These are phyloP conservation scores for Stephanodiscus triporus DNA, from an alignment of 108 stramenopile genomes.

Conservation along the genomic window DNA sequence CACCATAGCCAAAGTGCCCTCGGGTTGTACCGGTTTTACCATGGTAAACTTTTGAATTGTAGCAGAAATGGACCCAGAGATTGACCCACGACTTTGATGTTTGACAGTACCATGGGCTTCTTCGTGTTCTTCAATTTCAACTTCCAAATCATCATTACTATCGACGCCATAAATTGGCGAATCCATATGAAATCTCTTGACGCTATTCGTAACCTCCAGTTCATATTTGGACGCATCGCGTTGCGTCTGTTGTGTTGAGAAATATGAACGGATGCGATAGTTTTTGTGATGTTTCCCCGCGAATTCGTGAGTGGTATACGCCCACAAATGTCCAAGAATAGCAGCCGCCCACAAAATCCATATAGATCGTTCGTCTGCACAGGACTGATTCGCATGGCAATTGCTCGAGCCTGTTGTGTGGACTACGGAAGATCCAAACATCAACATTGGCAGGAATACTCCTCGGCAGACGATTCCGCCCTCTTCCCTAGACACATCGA, in stretches of 20 bases:
- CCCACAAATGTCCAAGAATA: slow-evolving; percentile 33
- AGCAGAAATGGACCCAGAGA: slow-evolving; percentile 28
- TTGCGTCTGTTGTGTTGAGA: neutral
- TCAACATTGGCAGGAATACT: slow-evolving; percentile 31
- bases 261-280: slow-evolving; percentile 11
- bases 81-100: slow-evolving; percentile 10
- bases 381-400: slow-evolving; percentile 22
- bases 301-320: slow-evolving; percentile 45
- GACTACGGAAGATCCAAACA: slow-evolving; percentile 20
- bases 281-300: slow-evolving; percentile 44
- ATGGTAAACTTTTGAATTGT: slow-evolving; percentile 46
- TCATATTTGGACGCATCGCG: neutral
- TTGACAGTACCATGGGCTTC: neutral
- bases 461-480: slow-evolving; percentile 44
- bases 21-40: slow-evolving; percentile 37
- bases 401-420: neutral
- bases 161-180: slow-evolving; percentile 6
- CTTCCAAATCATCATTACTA: slow-evolving; percentile 10
- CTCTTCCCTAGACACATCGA: slow-evolving; percentile 39
- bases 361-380: slow-evolving; percentile 47
- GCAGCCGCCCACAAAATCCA: slow-evolving; percentile 43
- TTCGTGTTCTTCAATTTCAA: slow-evolving; percentile 20
- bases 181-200: slow-evolving; percentile 30
- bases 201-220: slow-evolving; percentile 24
- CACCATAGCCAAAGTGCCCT: slow-evolving; percentile 60